These are phyloP conservation scores for Cordyceps cicadae DNA, from an alignment of 2,329 filamentous ascomycete species.

Conservation along the genomic window DNA sequence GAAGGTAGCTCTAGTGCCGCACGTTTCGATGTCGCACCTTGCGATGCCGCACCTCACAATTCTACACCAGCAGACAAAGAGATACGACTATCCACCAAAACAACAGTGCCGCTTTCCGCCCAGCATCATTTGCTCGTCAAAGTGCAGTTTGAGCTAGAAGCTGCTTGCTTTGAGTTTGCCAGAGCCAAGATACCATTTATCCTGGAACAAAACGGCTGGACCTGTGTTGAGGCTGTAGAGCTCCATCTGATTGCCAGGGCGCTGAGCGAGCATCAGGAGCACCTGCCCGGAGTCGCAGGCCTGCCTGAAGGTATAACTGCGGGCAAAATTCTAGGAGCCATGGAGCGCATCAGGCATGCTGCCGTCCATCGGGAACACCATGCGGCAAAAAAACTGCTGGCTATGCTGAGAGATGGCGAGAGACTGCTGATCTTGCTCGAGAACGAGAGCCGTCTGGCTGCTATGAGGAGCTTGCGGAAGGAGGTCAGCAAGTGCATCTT, in stretches of 20 bases:
- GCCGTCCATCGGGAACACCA: not conserved
- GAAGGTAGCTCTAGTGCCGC: not conserved
- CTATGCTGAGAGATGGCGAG: not conserved
- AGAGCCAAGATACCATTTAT: not conserved
- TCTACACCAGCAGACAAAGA: not conserved
- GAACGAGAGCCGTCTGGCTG: not conserved
- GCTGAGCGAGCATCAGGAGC: not conserved
- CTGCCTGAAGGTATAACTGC: not conserved
- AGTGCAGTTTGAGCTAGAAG: not conserved
- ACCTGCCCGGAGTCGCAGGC: not conserved
- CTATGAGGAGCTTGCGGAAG: not conserved
- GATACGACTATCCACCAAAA: not conserved
- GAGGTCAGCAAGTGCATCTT: not conserved
- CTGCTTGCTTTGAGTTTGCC: not conserved
- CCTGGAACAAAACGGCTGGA: not conserved
- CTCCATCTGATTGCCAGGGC: not conserved
- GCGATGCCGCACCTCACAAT: not conserved
- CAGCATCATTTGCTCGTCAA: not conserved
- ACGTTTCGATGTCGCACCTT: no score
- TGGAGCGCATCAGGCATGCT: not conserved
- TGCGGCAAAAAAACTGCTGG: not conserved
- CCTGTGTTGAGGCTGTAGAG: not conserved
- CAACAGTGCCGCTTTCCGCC: not conserved
- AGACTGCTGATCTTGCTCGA: not conserved
- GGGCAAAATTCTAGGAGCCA: not conserved